Conservation (phyloP, 352 stramenopile genomes). For the Saprolegnia diclina region DNA sequence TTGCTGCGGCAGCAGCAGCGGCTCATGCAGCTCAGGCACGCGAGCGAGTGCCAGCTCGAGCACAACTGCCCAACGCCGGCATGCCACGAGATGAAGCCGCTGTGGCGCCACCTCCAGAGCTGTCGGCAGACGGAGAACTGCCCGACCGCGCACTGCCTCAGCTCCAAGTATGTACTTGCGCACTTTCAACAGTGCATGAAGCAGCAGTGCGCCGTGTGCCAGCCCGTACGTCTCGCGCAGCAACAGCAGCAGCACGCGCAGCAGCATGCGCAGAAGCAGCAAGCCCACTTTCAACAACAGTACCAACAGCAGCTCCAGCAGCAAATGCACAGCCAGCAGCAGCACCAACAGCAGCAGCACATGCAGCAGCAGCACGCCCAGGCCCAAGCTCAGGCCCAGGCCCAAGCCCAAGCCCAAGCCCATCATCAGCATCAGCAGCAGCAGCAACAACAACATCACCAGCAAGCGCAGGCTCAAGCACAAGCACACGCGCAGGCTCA, state of each 20-base stretch:
- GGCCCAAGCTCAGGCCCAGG: conserved; percentile 20
- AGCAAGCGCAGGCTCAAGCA: too few species aligned
- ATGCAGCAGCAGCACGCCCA: conserved; percentile 17
- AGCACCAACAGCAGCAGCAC: conserved; percentile 25
- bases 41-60: conserved; percentile 83
- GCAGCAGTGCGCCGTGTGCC: conserved; percentile 80
- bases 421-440: too few species aligned
- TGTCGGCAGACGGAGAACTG: conserved; percentile 88
- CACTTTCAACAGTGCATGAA: conserved; percentile 92
- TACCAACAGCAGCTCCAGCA: conserved; percentile 3
- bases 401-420: conserved; percentile 13
- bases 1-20: conserved; percentile 91
- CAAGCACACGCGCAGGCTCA: too few species aligned
- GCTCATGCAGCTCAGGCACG: conserved; percentile 84
- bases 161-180: conserved; percentile 83
- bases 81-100: conserved; percentile 84
- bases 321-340: background rate
- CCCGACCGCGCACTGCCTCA: conserved; percentile 87
- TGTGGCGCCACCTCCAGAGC: conserved; percentile 90
- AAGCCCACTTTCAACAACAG: conserved; percentile 1
- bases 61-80: conserved; percentile 78
- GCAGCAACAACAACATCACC: too few species aligned
- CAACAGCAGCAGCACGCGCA: conserved; percentile 32
- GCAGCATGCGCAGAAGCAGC: background rate
- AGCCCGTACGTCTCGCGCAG: conserved; percentile 83